Evolutionary conservation across 768 basidiomycete species (phyloP), one percentile per base, ranked within the genome.

Genomic region (Suillus luteus): DNA sequence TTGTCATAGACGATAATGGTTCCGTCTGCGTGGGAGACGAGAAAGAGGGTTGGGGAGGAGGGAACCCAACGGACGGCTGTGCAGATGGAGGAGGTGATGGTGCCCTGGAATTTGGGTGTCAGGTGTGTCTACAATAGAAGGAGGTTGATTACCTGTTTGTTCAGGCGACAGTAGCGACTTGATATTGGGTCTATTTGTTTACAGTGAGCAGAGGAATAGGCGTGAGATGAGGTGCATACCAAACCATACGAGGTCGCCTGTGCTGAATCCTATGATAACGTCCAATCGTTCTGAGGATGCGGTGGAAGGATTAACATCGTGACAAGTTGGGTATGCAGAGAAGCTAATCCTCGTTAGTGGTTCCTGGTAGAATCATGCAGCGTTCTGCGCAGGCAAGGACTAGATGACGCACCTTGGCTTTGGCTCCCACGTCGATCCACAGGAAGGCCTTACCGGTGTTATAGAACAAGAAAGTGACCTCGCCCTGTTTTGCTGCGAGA

Each of bases 231-330:
- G 14, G 55, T 44, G 15, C 83, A 67, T 66, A 92, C 96, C 96
- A 62, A 99, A 81, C 97, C 97, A 99, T 57, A 99, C 78, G 43
- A 99, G 80, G 78, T 99, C 97, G n/a, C 97, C 97, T 0, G 95
- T 92, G 65, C 81, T 84, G 73, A 97, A 98, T 6, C 96, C 97
- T 69, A 98, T 90, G 64, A 98, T 84, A 7, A 97, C 81, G 70
- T 98, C 96, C 40, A 98, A 77, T 51, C 87, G 86, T 48, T 94
- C 89, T 12, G 89, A 78, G 3, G 87, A 89, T 8, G 92, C 87
- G 2, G 96, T 97, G 2, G 85, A 75, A 6, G 81, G 74, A 68
- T 97, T 96, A 37, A 96, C 87, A 70, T 94, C 90, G 73, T 96
- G 93, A 72, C 95, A 96, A 1, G 96, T 97, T 5, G 94, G 95